Evolutionary conservation across 2,329 filamentous ascomycete species (phyloP), one percentile per base, ranked within the genome.

Genomic region (Apiospora saccharicola): DNA sequence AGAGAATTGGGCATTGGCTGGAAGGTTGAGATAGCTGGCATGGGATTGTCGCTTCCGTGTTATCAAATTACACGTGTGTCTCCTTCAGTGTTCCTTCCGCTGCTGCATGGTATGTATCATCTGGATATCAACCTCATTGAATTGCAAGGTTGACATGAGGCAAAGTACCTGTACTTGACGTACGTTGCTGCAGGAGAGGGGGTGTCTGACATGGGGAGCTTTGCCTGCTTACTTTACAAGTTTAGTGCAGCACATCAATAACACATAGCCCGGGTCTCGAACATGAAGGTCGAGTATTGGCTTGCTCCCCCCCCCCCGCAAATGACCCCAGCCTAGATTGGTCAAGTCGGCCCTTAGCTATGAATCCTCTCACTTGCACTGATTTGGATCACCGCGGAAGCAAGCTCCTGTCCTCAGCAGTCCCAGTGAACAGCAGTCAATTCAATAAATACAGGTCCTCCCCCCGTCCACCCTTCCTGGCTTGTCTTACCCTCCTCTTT

Each of bases 221-320:
- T 8, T 57, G 26, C 13, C 53, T 49, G 22, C 22, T 22, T 49
- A 47, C 19, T n/a, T 41, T n/a, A n/a, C n/a, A n/a, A 30, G 2
- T 30, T 41, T 41, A 41, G 37, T 41, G 37, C 37, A 37, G 46
- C 46, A 47, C 46, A 47, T 30, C 34, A n/a, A n/a, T n/a, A n/a
- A n/a, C n/a, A 16, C 26, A 8, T 34, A 64, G 30, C 57, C 57
- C 57, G 12, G 30, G 57, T 64, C 57, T 64, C 30, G 57, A 41
- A 64, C 6, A 4, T 64, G 19, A 22, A 47, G 46, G 6, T 64
- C 16, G 37, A 41, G 37, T 41, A 41, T 41, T 41, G 37, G 34
- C 57, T 12, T 5, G 22, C 53, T 37, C 57, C 30, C 34, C 34
- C 57, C 37, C 57, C 57, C 57, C 57, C 57, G 57, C 57, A 64